Base-by-base conservation (phyloP, 805 yeast species). In the Saccharomycopsis vini region DNA sequence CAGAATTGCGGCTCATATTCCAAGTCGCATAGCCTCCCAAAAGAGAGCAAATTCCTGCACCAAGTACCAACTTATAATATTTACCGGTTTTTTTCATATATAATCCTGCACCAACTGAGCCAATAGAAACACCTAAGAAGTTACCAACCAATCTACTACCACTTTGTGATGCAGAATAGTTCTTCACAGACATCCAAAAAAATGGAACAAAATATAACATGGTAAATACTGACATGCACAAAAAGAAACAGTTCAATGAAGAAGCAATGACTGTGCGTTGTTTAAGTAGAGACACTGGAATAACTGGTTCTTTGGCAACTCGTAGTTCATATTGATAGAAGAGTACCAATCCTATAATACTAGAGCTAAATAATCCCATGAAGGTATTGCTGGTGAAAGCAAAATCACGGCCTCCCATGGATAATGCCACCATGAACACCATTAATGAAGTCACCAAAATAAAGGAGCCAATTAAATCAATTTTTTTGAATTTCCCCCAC, bases 171-270 rank as follows among this genome's bases (percentile, higher is more conserved):
- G 85, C 73, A 3, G 73, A 55, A 31, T 74, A 58, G 12, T 68
- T 69, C 49, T 70, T 56, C 2, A 77, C 83, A 0, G 83, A 62
- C 13, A 73, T 62, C 59, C 73, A 77, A 54, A 69, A 82, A 16
- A 86, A 68, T 1, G 95, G 95, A 3, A 79, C 68, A 59, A 79
- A 85, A 62, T 70, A 86, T 44, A 85, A 57, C 50, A 70, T 68
- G 1, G 87, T 64, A 57, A 73, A 82, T 15, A 73, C 71, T 1
- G 77, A 69, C 82, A 84, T 83, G 4, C 86, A 76, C 58, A 71
- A 67, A 52, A 82, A 78, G 76, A 84, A 77, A 58, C 79, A 80
- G 36, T 81, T 70, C 44, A 83, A 62, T 0, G 87, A 77, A 0
- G 85, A 77, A 7, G 80, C 69, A 28, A 79, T 58, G 16, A 84